Percentiles rank a stretch among this genome's conserved stretches.
phyloP scores from a whole-genome alignment of 768 basidiomycete genomes.

The Suillus spraguei region DNA sequence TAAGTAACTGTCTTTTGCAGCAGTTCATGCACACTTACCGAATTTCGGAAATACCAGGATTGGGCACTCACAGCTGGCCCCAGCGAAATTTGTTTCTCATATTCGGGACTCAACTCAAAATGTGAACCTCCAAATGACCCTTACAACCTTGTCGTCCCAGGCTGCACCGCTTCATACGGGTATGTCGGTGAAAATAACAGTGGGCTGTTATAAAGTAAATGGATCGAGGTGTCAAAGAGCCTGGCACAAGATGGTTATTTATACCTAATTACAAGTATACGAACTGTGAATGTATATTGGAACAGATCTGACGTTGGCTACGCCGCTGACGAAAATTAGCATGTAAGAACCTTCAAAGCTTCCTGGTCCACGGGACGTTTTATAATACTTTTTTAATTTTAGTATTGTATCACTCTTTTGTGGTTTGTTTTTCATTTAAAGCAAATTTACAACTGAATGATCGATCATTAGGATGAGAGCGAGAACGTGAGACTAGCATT shows the following conservation, averaged over 20 bases:
- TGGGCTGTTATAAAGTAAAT: background rate
- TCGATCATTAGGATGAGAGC: too few species aligned
- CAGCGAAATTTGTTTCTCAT: background rate
- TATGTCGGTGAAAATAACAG: conserved; percentile 3
- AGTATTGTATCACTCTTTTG: too few species aligned
- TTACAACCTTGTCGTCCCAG: conserved; percentile 5
- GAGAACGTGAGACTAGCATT: too few species aligned
- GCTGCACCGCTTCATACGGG: conserved; percentile 5
- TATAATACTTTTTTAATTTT: too few species aligned
- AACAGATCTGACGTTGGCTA: background rate
- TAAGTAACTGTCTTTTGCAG: background rate
- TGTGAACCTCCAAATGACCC: background rate
- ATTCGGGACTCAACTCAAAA: background rate
- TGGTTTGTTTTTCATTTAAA: too few species aligned
- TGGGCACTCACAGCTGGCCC: background rate
- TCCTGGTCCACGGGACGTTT: background rate
- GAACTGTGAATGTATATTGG: background rate
- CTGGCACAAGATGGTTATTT: background rate
- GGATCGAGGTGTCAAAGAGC: background rate
- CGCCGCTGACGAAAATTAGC: background rate
- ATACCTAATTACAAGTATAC: background rate
- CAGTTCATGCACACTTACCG: background rate
- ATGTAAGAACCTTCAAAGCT: background rate
- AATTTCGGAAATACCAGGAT: background rate
- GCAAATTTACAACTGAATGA: too few species aligned